phyloP scores from a whole-genome alignment of 352 stramenopile species.

The Globisporangium nunn region DNA sequence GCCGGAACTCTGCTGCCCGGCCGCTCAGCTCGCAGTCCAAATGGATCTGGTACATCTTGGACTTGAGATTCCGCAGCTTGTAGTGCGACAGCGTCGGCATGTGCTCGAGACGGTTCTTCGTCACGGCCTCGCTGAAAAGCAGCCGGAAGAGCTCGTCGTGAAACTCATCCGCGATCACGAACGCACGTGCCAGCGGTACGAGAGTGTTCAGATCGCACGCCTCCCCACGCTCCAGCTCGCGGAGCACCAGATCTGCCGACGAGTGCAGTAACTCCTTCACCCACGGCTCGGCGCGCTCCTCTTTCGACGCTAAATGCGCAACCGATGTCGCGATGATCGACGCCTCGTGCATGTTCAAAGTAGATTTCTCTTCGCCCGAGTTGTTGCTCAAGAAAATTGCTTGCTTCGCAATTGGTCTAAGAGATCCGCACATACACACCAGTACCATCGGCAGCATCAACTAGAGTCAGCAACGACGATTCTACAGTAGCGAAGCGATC shows the following conservation, averaged over 20 bases:
- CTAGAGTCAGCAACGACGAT: not conserved
- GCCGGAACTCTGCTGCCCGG: slow-evolving; percentile 25
- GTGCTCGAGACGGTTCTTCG: slow-evolving; percentile 27
- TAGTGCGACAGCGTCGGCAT: slow-evolving; percentile 20
- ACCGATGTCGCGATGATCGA: slow-evolving; percentile 43
- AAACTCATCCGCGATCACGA: slow-evolving; percentile 46
- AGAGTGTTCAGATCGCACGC: slow-evolving; percentile 20
- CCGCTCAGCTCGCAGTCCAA: slow-evolving; percentile 39
- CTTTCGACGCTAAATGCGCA: slow-evolving; percentile 41
- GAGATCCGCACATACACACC: not conserved
- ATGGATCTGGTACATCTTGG: slow-evolving; percentile 61
- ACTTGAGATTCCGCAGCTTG: slow-evolving; percentile 30
- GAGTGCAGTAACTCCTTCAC: slow-evolving; percentile 34
- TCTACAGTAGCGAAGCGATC: not conserved
- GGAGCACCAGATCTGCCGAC: slow-evolving; percentile 28
- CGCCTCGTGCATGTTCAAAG: slow-evolving; percentile 35
- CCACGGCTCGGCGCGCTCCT: slow-evolving; percentile 41
- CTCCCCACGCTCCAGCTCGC: slow-evolving; percentile 16
- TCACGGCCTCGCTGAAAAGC: slow-evolving; percentile 42
- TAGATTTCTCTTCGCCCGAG: slow-evolving; percentile 10
- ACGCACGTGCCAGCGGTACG: slow-evolving; percentile 39
- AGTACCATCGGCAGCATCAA: not conserved
- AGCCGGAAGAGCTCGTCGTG: slow-evolving; percentile 38
- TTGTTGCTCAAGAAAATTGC: slow-evolving; percentile 25
- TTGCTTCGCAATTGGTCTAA: slow-evolving; percentile 42